Evolutionary conservation across 2,329 filamentous ascomycete genomes (phyloP).

Genomic region (Aplosporella prunicola): DNA sequence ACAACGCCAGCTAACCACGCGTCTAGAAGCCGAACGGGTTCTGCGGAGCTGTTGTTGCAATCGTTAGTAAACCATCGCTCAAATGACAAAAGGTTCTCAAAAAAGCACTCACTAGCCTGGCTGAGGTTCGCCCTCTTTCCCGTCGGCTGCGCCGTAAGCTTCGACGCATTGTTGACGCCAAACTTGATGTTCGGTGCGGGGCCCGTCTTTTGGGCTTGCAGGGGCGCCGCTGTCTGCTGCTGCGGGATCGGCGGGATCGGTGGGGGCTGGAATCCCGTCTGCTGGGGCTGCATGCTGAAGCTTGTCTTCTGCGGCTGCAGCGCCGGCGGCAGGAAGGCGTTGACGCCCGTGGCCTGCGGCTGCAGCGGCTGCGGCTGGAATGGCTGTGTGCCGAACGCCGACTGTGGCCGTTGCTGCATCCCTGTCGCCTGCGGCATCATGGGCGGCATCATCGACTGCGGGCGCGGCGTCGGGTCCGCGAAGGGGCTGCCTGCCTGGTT

Average conservation of each 20-base stretch:
- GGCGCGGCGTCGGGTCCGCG: conserved; percentile 11
- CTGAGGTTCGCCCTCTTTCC: conserved; percentile 82
- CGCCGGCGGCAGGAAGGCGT: conserved; percentile 35
- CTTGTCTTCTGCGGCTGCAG: conserved; percentile 42
- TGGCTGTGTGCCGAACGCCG: conserved; percentile 15
- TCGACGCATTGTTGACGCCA: conserved; percentile 62
- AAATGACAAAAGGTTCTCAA: conserved; percentile 4
- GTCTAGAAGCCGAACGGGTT: conserved; percentile 61
- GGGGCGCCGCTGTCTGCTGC: conserved; percentile 50
- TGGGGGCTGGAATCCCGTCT: conserved; percentile 37
- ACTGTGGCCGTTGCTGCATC: conserved; percentile 26
- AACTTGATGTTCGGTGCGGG: conserved; percentile 84
- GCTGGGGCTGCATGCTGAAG: conserved; percentile 13
- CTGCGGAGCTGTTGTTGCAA: conserved; percentile 47
- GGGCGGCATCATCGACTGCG: conserved; percentile 3
- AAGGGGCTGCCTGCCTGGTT: conserved; percentile 41
- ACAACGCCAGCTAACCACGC: too few relatives aligned
- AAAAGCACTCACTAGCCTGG: conserved; percentile 77
- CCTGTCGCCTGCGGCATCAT: conserved; percentile 4
- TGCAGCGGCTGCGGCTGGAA: conserved; percentile 29
- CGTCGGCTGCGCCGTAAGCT: conserved; percentile 75
- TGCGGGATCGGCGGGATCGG: conserved; percentile 49
- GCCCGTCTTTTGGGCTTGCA: conserved; percentile 71
- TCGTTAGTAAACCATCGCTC: not conserved
- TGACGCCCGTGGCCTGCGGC: conserved; percentile 47